Base-by-base conservation (phyloP, 2,329 filamentous ascomycete genomes). In the Fusarium ambrosium region DNA sequence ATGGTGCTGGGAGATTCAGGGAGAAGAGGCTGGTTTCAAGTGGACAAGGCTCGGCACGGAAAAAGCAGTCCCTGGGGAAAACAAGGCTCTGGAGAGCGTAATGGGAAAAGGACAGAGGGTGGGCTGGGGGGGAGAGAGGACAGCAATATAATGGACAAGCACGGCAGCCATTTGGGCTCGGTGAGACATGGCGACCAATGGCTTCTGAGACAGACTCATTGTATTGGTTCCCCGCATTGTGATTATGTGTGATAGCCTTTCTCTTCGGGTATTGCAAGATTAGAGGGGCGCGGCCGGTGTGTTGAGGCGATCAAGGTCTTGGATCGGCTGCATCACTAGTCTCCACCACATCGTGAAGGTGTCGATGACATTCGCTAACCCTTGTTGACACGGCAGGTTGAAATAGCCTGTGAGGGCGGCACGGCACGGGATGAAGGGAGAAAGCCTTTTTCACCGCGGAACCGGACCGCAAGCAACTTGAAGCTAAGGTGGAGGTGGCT, bases 401-500 rank as follows among this genome's bases (percentile, higher is more conserved):
- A 51, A 29, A 51, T 53, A 53, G 27, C 48, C 48, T 32, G 24
- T 53, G 48, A 53, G 27, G 24, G 24, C 45, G 45, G 24, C 27
- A 32, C 24, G 48, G 48, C 24, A 53, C 24, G 48, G 45, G 51
- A 56, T 56, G n/a, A n/a, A 24, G 24, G 48, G 41, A 14, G 27
- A 53, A 53, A 53, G 48, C 24, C 48, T 53, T 32, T 53, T 53
- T 11, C 9, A 27, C 45, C 45, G 9, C 45, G 45, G 45, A 53
- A 24, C 16, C 24, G 45, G 45, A 7, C 24, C 41, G 14, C 11
- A 4, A 39, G 37, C 37, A 39, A n/a, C 45, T 18, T 53, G 48
- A 32, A 53, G 27, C 48, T 18, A 27, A 32, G 48, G 76, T 76
- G 75, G 77, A 74, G 73, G 76, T 78, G 71, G 77, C 73, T 76